phyloP scores from a whole-genome alignment of 2,329 filamentous ascomycete genomes.

The Colletotrichum tabaci region DNA sequence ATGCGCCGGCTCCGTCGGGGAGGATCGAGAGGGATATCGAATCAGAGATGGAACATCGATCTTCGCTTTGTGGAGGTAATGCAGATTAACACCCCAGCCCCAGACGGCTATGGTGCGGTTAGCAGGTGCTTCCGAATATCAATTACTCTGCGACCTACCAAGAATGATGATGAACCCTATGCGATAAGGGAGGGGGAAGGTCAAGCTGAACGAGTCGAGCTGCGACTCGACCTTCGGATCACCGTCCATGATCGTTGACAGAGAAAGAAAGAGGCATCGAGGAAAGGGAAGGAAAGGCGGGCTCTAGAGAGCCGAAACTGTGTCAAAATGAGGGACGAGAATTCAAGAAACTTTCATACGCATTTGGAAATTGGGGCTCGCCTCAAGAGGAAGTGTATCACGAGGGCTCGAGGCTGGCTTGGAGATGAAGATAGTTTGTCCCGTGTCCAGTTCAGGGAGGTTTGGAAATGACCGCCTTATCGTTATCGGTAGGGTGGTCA shows the following conservation, averaged over 20 bases:
- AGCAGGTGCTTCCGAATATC: slow-evolving; percentile 6
- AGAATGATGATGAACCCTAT: slow-evolving; percentile 88
- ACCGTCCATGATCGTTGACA: slow-evolving; percentile 73
- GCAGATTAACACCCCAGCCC: slow-evolving; percentile 95
- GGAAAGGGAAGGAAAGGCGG: slow-evolving; percentile 30
- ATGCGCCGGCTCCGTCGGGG: slow-evolving; percentile 79
- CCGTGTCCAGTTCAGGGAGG: slow-evolving; percentile 30
- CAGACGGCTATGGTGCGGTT: slow-evolving; percentile 77
- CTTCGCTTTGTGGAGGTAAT: slow-evolving; percentile 83
- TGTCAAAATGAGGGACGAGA: slow-evolving; percentile 35
- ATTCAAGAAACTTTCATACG: slow-evolving; percentile 23
- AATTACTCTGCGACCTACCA: slow-evolving; percentile 67
- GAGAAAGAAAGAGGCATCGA: slow-evolving; percentile 38
- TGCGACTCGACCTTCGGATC: slow-evolving; percentile 78
- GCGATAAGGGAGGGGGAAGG: slow-evolving; percentile 91
- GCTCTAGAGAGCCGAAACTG: slow-evolving; percentile 19
- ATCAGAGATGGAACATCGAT: slow-evolving; percentile 92
- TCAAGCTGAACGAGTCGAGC: slow-evolving; percentile 89
- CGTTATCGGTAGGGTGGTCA: slow-evolving; percentile 32
- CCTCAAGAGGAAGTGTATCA: slow-evolving; percentile 7
- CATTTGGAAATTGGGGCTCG: background rate
- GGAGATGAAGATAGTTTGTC: slow-evolving; percentile 21
- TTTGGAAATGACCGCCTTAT: slow-evolving; percentile 33
- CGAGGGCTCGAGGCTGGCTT: slow-evolving; percentile 7
- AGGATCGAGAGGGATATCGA: slow-evolving; percentile 84